Percentiles rank a stretch among this genome's conserved stretches.
These are phyloP conservation scores for Pochonia chlamydosporia DNA, from an alignment of 2,329 filamentous ascomycete species.

Conservation along the genomic window DNA sequence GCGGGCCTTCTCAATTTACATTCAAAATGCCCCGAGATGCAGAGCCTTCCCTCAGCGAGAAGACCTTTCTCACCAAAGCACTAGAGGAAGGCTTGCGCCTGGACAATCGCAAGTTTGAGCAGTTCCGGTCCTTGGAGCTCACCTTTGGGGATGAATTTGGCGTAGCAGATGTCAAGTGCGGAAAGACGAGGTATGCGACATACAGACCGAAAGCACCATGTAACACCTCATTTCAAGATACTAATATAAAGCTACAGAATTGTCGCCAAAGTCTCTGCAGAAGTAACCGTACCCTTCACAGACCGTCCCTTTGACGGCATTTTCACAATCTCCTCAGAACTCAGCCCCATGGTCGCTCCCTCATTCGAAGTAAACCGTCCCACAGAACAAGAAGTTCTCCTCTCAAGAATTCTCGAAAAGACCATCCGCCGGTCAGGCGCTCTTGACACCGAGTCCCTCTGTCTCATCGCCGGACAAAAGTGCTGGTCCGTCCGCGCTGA, in stretches of 20 bases:
- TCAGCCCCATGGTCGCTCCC: slow-evolving; percentile 87
- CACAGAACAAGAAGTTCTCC: slow-evolving; percentile 76
- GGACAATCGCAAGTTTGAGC: slow-evolving; percentile 75
- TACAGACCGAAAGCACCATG: too few species aligned
- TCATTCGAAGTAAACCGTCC: slow-evolving; percentile 82
- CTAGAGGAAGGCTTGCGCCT: slow-evolving; percentile 75
- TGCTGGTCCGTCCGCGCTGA: slow-evolving; percentile 90
- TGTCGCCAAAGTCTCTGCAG: slow-evolving; percentile 77
- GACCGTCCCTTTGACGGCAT: slow-evolving; percentile 94
- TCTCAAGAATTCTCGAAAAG: slow-evolving; percentile 88
- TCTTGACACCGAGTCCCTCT: slow-evolving; percentile 91
- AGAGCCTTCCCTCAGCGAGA: slow-evolving; percentile 85
- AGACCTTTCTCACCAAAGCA: slow-evolving; percentile 76
- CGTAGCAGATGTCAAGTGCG: slow-evolving; percentile 77
- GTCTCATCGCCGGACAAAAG: slow-evolving; percentile 83
- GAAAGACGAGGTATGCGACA: slow-evolving; percentile 80
- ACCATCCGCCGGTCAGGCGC: slow-evolving; percentile 87
- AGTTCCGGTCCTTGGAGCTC: slow-evolving; percentile 72
- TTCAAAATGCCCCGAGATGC: slow-evolving; percentile 81
- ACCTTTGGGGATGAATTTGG: slow-evolving; percentile 89
- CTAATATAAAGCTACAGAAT: slow-evolving; percentile 61
- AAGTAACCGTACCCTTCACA: slow-evolving; percentile 77
- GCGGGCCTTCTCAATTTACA: slow-evolving; percentile 1
- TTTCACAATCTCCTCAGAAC: slow-evolving; percentile 86
- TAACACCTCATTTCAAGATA: too few species aligned